phyloP scores from a whole-genome alignment of 2,329 filamentous ascomycete species.

The Scedosporium dehoogii region DNA sequence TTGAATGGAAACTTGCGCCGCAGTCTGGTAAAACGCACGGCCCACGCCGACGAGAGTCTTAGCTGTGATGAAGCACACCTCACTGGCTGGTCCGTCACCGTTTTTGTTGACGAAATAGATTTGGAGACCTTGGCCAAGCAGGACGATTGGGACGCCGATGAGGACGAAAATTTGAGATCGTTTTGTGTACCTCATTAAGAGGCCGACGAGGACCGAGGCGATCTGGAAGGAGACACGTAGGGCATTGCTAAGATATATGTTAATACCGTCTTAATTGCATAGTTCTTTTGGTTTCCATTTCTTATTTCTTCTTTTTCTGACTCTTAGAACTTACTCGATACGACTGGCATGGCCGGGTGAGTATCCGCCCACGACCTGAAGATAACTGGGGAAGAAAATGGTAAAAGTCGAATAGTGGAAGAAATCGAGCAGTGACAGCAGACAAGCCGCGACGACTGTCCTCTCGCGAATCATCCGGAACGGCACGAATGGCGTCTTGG shows the following conservation, averaged over 20 bases:
- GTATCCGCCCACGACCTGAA: conserved; percentile 26
- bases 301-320: too few species aligned
- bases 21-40: conserved; percentile 23
- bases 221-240: conserved; percentile 26
- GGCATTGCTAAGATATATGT: conserved; percentile 14
- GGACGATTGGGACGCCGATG: conserved; percentile 20
- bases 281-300: conserved; percentile 4
- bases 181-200: conserved; percentile 26
- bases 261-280: rapidly evolving
- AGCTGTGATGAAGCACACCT: conserved; percentile 23
- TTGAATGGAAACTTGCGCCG: conserved; percentile 24
- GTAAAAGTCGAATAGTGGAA: conserved; percentile 28
- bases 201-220: conserved; percentile 21
- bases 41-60: conserved; percentile 24
- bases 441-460: conserved; percentile 27
- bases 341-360: conserved; percentile 24
- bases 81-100: conserved; percentile 16
- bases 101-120: conserved; percentile 19
- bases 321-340: conserved; percentile 19
- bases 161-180: conserved; percentile 22
- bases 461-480: conserved; percentile 24
- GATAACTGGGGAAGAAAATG: conserved; percentile 29
- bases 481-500: conserved; percentile 26
- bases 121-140: conserved; percentile 23
- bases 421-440: conserved; percentile 25